Percentiles rank a stretch among this genome's conserved stretches.
phyloP scores from a whole-genome alignment of 2,329 filamentous ascomycete species.

The Penicillium sp. region DNA sequence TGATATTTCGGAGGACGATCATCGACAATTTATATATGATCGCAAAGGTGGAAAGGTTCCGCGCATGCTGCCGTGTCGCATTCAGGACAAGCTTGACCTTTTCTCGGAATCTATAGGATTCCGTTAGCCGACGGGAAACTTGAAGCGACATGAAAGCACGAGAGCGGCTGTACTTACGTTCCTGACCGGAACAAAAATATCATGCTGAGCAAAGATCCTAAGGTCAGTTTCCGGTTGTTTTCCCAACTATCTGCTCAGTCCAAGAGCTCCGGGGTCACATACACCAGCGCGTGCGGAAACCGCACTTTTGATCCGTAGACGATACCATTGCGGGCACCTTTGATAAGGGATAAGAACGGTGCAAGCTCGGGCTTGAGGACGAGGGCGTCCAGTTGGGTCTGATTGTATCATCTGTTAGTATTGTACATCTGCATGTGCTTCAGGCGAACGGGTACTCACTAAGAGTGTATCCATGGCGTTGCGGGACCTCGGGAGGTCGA shows the following conservation, averaged over 20 bases:
- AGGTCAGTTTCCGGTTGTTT: conserved; percentile 14
- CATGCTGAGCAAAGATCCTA: conserved; percentile 62
- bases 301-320: conserved; percentile 97
- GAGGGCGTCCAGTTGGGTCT: conserved; percentile 73
- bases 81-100: conserved; percentile 77
- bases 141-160: neutral
- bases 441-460: conserved; percentile 20
- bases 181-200: conserved; percentile 94
- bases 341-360: conserved; percentile 79
- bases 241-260: neutral
- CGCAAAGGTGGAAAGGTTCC: conserved; percentile 89
- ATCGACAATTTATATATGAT: conserved; percentile 84
- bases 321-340: conserved; percentile 92
- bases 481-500: conserved; percentile 29
- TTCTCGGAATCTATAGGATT: conserved; percentile 60
- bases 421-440: conserved; percentile 12
- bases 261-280: conserved; percentile 28
- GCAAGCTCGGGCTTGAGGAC: conserved; percentile 83
- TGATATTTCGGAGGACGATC: conserved; percentile 67
- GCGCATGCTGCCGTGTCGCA: conserved; percentile 86
- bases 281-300: conserved; percentile 95
- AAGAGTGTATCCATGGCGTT: conserved; percentile 38
- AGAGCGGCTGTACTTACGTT: conserved; percentile 57
- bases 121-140: conserved; percentile 13
- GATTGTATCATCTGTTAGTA: conserved; percentile 6